These are phyloP conservation scores for Coniochaeta sp. DNA, from an alignment of 2,329 filamentous ascomycete species.

Conservation along the genomic window DNA sequence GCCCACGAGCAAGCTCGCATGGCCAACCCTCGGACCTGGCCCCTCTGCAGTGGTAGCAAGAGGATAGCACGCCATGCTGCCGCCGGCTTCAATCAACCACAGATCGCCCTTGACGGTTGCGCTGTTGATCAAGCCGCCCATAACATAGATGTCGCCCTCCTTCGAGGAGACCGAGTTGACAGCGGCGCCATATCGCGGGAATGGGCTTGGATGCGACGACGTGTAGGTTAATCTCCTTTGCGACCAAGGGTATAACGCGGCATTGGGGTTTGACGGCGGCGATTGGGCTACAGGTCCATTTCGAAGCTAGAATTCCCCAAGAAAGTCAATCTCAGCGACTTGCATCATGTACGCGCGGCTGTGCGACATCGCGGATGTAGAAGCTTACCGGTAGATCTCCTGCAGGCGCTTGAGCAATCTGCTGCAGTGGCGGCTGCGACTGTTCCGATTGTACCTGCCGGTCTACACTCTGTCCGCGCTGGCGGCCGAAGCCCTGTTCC, in stretches of 20 bases:
- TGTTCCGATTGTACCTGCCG: constrained; percentile 38
- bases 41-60: constrained; percentile 89
- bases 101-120: constrained; percentile 94
- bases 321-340: constrained; percentile 5
- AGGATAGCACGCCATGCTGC: constrained; percentile 83
- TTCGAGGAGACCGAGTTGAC: constrained; percentile 91
- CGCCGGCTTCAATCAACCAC: constrained; percentile 93
- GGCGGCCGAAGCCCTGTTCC: constrained; percentile 54
- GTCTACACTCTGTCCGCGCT: constrained; percentile 44
- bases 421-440: constrained; percentile 36
- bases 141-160: constrained; percentile 94
- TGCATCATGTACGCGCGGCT: neutral
- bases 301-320: constrained; percentile 36
- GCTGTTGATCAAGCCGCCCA: constrained; percentile 93
- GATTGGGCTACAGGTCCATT: constrained; percentile 34
- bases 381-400: constrained; percentile 35
- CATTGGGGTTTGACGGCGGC: constrained; percentile 51
- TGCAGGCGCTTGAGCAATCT: constrained; percentile 29
- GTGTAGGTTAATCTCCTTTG: constrained; percentile 83
- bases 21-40: constrained; percentile 88
- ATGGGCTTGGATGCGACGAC: constrained; percentile 74
- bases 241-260: constrained; percentile 92
- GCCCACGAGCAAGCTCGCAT: constrained; percentile 87
- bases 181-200: constrained; percentile 93
- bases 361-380: neutral